Base-by-base conservation (phyloP, 148 eudicot species). In the Beta vulgaris region DNA sequence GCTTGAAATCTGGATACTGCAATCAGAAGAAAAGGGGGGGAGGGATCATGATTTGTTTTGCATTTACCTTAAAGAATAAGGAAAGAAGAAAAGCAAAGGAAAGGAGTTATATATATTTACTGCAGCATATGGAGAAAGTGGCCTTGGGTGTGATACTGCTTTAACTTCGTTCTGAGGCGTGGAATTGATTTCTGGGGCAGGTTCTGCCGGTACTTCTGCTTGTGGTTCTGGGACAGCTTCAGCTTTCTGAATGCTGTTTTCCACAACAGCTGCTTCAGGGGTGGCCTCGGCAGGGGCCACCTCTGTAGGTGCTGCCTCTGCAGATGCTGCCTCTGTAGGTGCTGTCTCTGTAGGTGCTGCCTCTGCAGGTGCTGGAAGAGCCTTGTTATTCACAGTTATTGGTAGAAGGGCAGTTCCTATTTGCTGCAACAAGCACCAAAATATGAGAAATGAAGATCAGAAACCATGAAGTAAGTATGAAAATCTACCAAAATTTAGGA, bases 1-100 rank as follows among this genome's bases (percentile, higher is more conserved):
- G 99, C 89, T 92, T 95, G 49, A 86, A 85, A 87, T 92, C 97
- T 11, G 97, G 98, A 67, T 95, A 95, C 99, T 92, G 98, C 87
- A 90, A 71, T 69, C 66, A 68, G 73, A 61, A 62, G 3, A 40
- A 74, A 66, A 2, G 16, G 11, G 19, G 1, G 46, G 31, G 57
- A 59, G 46, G 31, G 57, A 59, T 16, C 16, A 10, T 11, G 14
- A 4, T 3, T 26, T 16, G 74, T 40, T 63, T 13, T 28, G 28
- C 36, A 40, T 7, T 35, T 69, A n/a, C 11, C 10, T 36, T 53
- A 72, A 40, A n/a, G 18, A 66, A 55, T 28, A 21, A 25, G 46
- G 46, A 55, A 48, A 21, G 14, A 3, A 58, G n/a, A 25, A 76
- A 54, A 59, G 28, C 42, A 53, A 71, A 23, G 59, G 6, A 53